Percentiles rank a stretch among this genome's conserved stretches.
These are phyloP conservation scores for Teratosphaeria pseudoeucalypti DNA, from an alignment of 2,329 filamentous ascomycete genomes.

Conservation along the genomic window DNA sequence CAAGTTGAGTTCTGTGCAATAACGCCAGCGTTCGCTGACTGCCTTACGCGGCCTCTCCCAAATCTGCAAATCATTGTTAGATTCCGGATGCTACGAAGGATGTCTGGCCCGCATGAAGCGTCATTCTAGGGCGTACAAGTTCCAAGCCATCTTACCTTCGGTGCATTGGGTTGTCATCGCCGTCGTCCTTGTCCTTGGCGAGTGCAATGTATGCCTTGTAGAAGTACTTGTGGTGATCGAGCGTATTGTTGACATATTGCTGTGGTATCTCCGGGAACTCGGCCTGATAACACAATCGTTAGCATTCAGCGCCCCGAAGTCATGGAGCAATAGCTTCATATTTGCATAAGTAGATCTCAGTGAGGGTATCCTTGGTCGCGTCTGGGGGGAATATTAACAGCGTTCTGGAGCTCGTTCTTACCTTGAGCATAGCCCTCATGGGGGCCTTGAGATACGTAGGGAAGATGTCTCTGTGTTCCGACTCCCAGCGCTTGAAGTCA, in stretches of 20 bases:
- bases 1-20: constrained; percentile 15
- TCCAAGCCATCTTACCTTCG: not conserved
- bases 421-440: constrained; percentile 25
- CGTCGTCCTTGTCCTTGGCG: constrained; percentile 14
- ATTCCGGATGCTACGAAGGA: not conserved
- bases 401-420: not conserved
- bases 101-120: no score
- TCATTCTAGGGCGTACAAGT: not conserved
- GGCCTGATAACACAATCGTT: constrained; percentile 10
- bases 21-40: constrained; percentile 11
- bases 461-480: constrained; percentile 9
- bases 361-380: no score
- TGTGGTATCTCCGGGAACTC: constrained; percentile 31
- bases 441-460: constrained; percentile 8
- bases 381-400: not conserved
- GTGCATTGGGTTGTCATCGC: constrained; percentile 2
- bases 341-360: no score
- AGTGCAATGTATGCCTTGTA: constrained; percentile 30
- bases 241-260: constrained; percentile 24
- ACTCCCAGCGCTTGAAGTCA: constrained; percentile 15
- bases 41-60: constrained; percentile 11
- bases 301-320: not conserved
- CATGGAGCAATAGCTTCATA: not conserved
- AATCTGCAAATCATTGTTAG: not conserved
- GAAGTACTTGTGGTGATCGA: constrained; percentile 24